Base-by-base conservation (phyloP, 1,284 basidiomycete species). In the Malassezia dermatis region DNA sequence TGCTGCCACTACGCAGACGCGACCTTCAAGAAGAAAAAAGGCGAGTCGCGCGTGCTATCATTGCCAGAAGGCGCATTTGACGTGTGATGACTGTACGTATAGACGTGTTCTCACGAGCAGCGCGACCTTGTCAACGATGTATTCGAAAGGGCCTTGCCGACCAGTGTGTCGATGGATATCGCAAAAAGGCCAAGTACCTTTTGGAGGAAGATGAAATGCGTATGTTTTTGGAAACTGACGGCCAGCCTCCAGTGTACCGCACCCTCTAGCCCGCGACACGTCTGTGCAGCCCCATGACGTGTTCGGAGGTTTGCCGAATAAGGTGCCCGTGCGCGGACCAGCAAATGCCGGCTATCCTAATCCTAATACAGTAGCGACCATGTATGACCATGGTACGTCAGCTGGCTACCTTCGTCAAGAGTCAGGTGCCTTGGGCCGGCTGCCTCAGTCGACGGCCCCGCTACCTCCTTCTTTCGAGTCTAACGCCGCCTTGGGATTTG, bases 181-280 rank as follows among this genome's bases (percentile, higher is more conserved):
- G 93, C 63, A 98, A 98, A 78, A 95, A 95, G 77, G 93, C 93
- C 23, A 98, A 98, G 75, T 98, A 96, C 76, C 81, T 74, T 42
- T 61, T 74, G 10, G 71, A 71, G 31, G 71, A 74, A 30, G 69
- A 71, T 27, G 71, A 73, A 51, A 52, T 72, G 5, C 21, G 45
- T 39, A 41, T 45, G 46, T 57, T 39, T n/a, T 8, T 34, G 8
- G 32, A 28, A 15, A 15, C 35, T 37, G 19, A 35, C 35, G 19
- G 17, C 8, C 42, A 52, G 50, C 50, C 2, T 23, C 50, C 17
- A 34, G n/a, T 5, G 30, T 40, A 17, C 30, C 37, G 4, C 32
- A 26, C 2, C 30, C 49, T 17, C 13, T 43, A 3, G 11, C 49
- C 8, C 26, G 27, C 7, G 49, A 51, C 10, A 31, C 48, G 23